Base-by-base conservation (phyloP, 179 eudicot species). In the Heliamphora pulchella region DNA sequence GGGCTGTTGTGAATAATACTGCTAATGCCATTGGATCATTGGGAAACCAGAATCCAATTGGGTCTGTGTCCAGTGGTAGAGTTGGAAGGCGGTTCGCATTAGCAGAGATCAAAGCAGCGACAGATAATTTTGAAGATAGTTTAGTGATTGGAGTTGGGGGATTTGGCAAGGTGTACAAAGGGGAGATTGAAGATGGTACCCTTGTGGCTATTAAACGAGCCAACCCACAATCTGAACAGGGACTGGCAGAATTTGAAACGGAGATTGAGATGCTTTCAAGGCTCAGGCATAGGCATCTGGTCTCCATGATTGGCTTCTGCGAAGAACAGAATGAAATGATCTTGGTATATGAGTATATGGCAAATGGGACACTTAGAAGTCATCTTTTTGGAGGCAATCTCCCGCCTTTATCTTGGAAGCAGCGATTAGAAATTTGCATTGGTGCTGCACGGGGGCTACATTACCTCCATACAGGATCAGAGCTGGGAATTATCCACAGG, bases 391-490 rank as follows among this genome's bases (percentile, higher is more conserved):
- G 89, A 5, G 39, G 75, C 41, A 79, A 83, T 41, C 78, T 81
- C 11, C 87, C 89, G 1, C 86, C 86, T 9, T 63, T 87, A 22
- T 55, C 74, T 48, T 87, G 89, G 89, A 87, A 83, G 81, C 86
- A 87, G 47, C 59, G 89, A 9, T 66, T 87, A 15, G 87, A 87
- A 66, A 71, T 74, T 7, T 87, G 87, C 78, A 87, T 87, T 53
- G 89, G 89, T 43, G 82, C 89, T 3, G 89, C 87, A 1, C 76
- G 89, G 8, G 89, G 89, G 1, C 82, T 87, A 54, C 87, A 87
- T 77, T 87, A 87, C 78, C 87, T 87, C 55, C 89, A 87, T n/a
- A 87, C 89, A 3, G 89, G 89, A 18, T 82, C 87, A 18, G 89
- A 85, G 44, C 59, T 81, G 3, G 89, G 89, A 20, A 86, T 86